phyloP scores from a whole-genome alignment of 1,139 yeast genomes.

The Saccharomyces pastorianus region DNA sequence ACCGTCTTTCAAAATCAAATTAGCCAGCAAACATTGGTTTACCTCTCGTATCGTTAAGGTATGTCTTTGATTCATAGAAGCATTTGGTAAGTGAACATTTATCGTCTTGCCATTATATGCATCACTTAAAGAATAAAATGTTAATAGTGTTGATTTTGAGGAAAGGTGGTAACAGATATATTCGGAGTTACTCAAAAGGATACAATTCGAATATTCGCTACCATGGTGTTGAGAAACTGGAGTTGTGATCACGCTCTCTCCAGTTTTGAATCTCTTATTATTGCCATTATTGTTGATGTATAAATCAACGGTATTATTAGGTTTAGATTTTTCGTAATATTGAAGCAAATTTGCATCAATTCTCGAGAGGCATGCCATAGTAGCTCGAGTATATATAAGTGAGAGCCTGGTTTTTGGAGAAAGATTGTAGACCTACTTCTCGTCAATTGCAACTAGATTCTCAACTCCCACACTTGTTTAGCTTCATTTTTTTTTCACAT shows the following conservation, averaged over 20 bases:
- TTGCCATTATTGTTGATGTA: slow-evolving; percentile 8
- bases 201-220: slow-evolving; percentile 18
- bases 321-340: slow-evolving; percentile 8
- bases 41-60: slow-evolving; percentile 16
- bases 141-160: slow-evolving; percentile 13
- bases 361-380: slow-evolving; percentile 11
- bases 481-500: not conserved
- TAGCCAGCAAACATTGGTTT: slow-evolving; percentile 14
- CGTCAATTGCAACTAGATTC: not conserved
- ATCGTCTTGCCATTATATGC: slow-evolving; percentile 18
- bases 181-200: slow-evolving; percentile 16
- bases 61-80: slow-evolving; percentile 22
- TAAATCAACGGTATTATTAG: slow-evolving; percentile 12
- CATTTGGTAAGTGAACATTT: slow-evolving; percentile 21
- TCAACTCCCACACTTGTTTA: not conserved
- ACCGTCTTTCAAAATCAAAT: slow-evolving; percentile 29
- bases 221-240: not conserved
- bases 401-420: not conserved
- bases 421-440: not conserved
- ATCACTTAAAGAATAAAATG: slow-evolving; percentile 21
- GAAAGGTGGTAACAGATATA: slow-evolving; percentile 24
- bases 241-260: not conserved
- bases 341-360: slow-evolving; percentile 20
- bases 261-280: not conserved
- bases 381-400: not conserved